A percentile compares a stretch with the other conserved stretches of the same genome.
Conservation (phyloP, 768 basidiomycete species). For the Suillus sp. region DNA sequence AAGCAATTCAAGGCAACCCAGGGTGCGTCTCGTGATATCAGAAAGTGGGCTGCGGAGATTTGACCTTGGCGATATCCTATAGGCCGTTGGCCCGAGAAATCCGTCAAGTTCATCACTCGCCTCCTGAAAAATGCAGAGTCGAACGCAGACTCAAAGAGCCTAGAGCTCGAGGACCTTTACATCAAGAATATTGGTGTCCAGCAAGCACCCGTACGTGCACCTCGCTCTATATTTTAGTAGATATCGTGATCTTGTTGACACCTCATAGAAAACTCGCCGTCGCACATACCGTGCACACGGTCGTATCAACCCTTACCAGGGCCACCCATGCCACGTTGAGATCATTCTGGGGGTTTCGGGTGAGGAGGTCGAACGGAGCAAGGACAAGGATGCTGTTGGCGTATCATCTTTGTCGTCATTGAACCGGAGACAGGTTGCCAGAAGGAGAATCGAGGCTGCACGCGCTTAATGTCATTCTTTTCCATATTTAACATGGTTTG, state of each 20-base stretch:
- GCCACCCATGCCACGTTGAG: constrained; percentile 96
- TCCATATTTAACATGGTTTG: constrained; percentile 14
- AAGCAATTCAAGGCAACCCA: constrained; percentile 97
- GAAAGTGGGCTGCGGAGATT: neutral
- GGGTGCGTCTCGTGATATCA: constrained; percentile 54
- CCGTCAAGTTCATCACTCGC: constrained; percentile 90
- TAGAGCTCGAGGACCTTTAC: constrained; percentile 87
- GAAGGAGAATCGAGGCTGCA: constrained; percentile 85
- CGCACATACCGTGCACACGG: constrained; percentile 98
- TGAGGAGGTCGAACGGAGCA: constrained; percentile 88
- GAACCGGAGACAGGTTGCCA: constrained; percentile 85
- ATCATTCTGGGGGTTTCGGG: constrained; percentile 83
- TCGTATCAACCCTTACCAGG: constrained; percentile 99
- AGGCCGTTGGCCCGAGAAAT: constrained; percentile 99
- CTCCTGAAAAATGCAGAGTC: constrained; percentile 99
- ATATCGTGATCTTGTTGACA: constrained; percentile 9
- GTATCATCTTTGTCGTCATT: constrained; percentile 58
- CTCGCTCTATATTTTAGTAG: constrained; percentile 8
- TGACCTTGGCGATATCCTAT: constrained; percentile 10
- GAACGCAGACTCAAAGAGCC: constrained; percentile 96
- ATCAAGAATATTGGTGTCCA: constrained; percentile 99
- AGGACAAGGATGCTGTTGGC: constrained; percentile 68
- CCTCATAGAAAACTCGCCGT: constrained; percentile 90
- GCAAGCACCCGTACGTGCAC: constrained; percentile 86
- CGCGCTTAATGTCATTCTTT: constrained; percentile 49